phyloP scores from a whole-genome alignment of 75 land plant genomes.

The Pseudotsuga menziesii region DNA sequence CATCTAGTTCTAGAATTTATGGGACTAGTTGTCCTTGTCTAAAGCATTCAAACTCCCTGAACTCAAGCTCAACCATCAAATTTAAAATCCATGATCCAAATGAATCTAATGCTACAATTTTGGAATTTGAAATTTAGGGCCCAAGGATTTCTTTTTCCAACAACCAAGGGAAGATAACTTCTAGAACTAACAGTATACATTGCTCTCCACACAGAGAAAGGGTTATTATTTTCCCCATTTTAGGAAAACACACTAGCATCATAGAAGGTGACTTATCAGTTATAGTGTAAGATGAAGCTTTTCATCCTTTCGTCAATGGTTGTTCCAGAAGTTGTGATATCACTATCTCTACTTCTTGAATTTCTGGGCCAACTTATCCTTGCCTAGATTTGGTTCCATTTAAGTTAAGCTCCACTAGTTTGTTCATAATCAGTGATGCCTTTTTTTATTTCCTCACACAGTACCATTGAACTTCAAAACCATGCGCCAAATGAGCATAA shows the following conservation, averaged over 20 bases:
- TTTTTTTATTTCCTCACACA: too few species aligned
- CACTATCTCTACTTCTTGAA: too few species aligned
- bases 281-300: background rate
- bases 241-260: background rate
- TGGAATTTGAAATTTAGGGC: background rate
- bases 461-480: too few species aligned
- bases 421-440: too few species aligned
- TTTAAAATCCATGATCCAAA: background rate
- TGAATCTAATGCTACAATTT: background rate
- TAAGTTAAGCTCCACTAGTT: too few species aligned
- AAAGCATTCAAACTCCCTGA: background rate
- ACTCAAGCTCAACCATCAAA: background rate
- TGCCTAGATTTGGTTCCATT: too few species aligned
- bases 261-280: background rate
- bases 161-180: background rate
- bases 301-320: too few species aligned
- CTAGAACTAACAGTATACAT: background rate
- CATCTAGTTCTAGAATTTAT: background rate
- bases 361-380: too few species aligned
- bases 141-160: background rate
- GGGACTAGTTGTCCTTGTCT: background rate
- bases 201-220: background rate
- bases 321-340: too few species aligned
- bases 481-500: too few species aligned
- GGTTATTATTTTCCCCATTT: background rate